Conservation (phyloP, 805 yeast genomes). For the Candida berthetii region DNA sequence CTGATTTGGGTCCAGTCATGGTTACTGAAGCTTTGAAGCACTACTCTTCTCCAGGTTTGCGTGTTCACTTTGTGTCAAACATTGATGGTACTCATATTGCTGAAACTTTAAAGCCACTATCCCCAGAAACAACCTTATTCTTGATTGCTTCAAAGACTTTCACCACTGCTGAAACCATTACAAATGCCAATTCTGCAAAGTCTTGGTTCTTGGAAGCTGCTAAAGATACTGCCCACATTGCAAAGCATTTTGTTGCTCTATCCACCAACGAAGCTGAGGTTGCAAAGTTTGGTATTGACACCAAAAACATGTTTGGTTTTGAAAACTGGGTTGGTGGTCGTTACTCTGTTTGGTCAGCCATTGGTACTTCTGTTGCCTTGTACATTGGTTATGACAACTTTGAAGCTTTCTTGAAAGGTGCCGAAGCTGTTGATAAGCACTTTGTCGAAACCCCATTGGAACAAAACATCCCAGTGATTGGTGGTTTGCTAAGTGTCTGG, state of each 20-base stretch:
- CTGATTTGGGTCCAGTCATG: constrained; percentile 99
- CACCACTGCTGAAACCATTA: constrained; percentile 97
- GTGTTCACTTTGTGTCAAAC: constrained; percentile 93
- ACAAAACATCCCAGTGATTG: constrained; percentile 86
- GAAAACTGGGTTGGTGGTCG: constrained; percentile 99
- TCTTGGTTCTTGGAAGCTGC: constrained; percentile 82
- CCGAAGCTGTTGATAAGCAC: constrained; percentile 94
- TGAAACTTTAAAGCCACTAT: constrained; percentile 69
- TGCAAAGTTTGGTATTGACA: constrained; percentile 92
- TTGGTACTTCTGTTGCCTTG: constrained; percentile 91
- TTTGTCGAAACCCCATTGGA: constrained; percentile 80
- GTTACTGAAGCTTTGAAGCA: constrained; percentile 97
- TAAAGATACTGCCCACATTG: constrained; percentile 64
- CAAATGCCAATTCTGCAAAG: constrained; percentile 95
- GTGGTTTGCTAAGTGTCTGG: constrained; percentile 95
- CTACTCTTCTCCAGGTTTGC: constrained; percentile 67
- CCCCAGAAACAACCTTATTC: constrained; percentile 91
- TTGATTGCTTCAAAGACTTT: constrained; percentile 95
- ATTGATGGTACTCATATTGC: constrained; percentile 98
- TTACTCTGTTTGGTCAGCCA: constrained; percentile 99
- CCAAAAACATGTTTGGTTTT: constrained; percentile 97
- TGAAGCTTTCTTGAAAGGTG: constrained; percentile 90
- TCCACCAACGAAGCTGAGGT: constrained; percentile 93
- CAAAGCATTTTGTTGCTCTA: constrained; percentile 96
- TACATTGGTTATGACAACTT: constrained; percentile 96